Evolutionary conservation across 2,329 filamentous ascomycete species (phyloP), one percentile per base, ranked within the genome.

Genomic region (Nannizzia gypsea): DNA sequence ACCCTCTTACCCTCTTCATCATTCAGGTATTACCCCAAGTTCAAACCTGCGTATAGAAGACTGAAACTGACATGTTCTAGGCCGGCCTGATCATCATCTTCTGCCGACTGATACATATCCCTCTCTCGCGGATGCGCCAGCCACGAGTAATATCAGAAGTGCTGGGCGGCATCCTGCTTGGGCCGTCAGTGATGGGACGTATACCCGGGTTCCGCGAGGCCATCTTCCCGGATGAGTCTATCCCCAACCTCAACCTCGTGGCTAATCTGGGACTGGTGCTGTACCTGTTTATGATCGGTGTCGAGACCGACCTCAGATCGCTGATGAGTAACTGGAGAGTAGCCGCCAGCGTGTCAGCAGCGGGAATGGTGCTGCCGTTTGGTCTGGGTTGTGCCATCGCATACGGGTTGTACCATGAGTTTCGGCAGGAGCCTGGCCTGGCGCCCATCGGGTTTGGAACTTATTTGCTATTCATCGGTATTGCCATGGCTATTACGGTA

Each of bases 401-500:
- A 1, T 90, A 85, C 72, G 90, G 90, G 0, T 72, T 96, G 11
- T 95, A 90, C 67, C 74, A 90, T 61, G 73, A 90, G 60, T 95
- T 95, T 67, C 77, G 77, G 4, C 65, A 76, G 62, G 83, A 86
- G 57, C 69, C 76, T 0, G 79, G 77, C 3, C 79, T 78, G 6
- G 78, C 81, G n/a, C 77, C 76, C 0, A 83, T 87, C 56, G 72
- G 74, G 15, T 87, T 87, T 68, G 79, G 80, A 2, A 80, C 83
- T 1, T 87, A 82, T 65, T 78, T 84, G 72, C 78, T 90, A 24
- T 97, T 97, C 70, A 88, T 96, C 64, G 92, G 91, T 72, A 91
- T 95, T 58, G 92, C 92, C 0, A 86, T 96, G 73, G 88, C 90
- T 28, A 97, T 97, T 66, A 96, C 92, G 0, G 90, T 83, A 71